Base-by-base conservation (phyloP, 2,329 filamentous ascomycete genomes). In the Hypocrella siamensis region DNA sequence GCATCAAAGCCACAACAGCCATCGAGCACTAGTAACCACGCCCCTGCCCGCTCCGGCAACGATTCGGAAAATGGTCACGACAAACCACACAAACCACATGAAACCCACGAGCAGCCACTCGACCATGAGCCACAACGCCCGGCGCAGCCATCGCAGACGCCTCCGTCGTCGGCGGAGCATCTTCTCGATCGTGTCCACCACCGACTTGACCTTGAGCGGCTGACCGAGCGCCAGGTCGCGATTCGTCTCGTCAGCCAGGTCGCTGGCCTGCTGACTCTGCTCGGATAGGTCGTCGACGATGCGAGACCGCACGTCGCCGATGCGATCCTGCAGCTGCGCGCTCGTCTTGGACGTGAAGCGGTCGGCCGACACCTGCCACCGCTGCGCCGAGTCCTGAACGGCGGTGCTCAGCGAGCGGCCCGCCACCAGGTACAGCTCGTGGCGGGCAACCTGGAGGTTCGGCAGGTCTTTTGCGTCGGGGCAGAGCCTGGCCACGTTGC, bases 11-110 rank as follows among this genome's bases (percentile, higher is more conserved):
- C 82, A 93, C 40, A 93, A 57, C 49, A 94, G 54, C 88, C 88
- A 96, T 47, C 67, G 66, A n/a, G 80, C 61, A 8, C 69, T 65
- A 9, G 61, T 57, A 31, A 73, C 58, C 0, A 71, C 46, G 3
- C 74, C 75, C 28, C 67, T 67, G 28, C 77, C 67, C 2, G 79
- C 43, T 9, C 75, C 74, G 37, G 75, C 59, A 22, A 80, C 56
- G 11, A 81, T 53, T 37, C 82, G 70, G 31, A 79, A 61, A 17
- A 88, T 62, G 51, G 85, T 80, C 17, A 94, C 86, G 21, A 93
- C 62, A 36, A 92, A 72, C 85, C 88, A 96, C 12, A 92, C 76
- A 54, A 79, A 84, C 85, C 90, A 94, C 75, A 96, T 83, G 43
- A 92, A 70, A 4, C 80, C 81, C 25, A 96, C 74, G 14, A 96